A percentile compares a stretch with the other conserved stretches of the same genome.
Evolutionary conservation across 805 yeast species (phyloP).

Genomic region (Scheffersomyces spartinae): DNA sequence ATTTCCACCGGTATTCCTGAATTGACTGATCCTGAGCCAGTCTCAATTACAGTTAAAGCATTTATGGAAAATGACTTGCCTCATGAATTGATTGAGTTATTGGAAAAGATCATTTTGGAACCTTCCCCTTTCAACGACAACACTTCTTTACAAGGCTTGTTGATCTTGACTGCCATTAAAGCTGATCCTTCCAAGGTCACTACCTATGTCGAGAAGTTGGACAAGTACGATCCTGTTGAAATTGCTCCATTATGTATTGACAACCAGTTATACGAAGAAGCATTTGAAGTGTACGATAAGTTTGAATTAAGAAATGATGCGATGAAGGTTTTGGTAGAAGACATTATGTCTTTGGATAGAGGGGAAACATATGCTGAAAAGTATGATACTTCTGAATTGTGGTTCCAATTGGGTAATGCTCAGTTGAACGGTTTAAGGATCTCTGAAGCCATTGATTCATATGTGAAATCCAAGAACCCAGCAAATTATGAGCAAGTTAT

Average conservation of each 20-base stretch:
- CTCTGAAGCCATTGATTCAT: constrained; percentile 84
- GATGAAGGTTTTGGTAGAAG: constrained; percentile 82
- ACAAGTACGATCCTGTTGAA: constrained; percentile 85
- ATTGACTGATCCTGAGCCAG: constrained; percentile 83
- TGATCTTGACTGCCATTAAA: constrained; percentile 89
- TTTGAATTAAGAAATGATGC: constrained; percentile 71
- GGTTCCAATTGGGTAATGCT: constrained; percentile 94
- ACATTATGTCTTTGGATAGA: constrained; percentile 87
- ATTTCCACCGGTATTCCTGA: constrained; percentile 96
- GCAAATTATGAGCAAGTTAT: constrained; percentile 83
- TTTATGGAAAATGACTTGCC: constrained; percentile 94
- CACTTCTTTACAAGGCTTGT: constrained; percentile 85
- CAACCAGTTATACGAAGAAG: constrained; percentile 84
- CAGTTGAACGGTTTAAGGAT: constrained; percentile 89
- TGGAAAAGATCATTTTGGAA: constrained; percentile 92
- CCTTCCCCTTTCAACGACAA: constrained; percentile 96
- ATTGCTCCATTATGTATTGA: constrained; percentile 89
- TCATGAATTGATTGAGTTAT: constrained; percentile 81
- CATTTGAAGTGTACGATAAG: constrained; percentile 83
- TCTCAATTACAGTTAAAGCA: constrained; percentile 86
- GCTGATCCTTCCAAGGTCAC: constrained; percentile 83
- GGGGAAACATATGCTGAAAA: constrained; percentile 91
- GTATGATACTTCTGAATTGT: constrained; percentile 71
- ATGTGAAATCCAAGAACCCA: constrained; percentile 86
- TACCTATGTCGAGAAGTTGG: constrained; percentile 78